Percentiles rank a stretch among this genome's conserved stretches.
Conservation (phyloP, 345 rosid genomes). For the Cardiospermum halicacabum region DNA sequence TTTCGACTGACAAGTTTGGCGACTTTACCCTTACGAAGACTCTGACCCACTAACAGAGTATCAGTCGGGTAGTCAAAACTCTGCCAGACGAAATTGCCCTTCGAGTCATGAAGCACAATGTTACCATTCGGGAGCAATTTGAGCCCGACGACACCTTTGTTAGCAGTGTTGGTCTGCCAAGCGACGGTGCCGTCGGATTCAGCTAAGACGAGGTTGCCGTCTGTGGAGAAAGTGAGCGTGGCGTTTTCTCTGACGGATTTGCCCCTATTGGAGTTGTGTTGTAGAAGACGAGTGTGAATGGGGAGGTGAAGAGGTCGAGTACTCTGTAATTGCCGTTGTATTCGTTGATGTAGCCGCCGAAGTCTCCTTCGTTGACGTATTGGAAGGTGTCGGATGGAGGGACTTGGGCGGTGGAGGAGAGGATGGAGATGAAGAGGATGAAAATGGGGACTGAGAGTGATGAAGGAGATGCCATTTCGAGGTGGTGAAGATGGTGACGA, state of each 20-base stretch:
- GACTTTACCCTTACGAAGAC: constrained; percentile 27
- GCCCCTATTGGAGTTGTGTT: no score
- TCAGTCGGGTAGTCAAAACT: constrained; percentile 54
- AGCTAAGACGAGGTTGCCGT: constrained; percentile 15
- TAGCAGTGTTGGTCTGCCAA: constrained; percentile 10
- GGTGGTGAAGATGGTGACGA: no score
- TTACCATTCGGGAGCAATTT: constrained; percentile 36
- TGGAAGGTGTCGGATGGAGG: no score
- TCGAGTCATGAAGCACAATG: constrained; percentile 45
- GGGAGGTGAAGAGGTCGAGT: no score
- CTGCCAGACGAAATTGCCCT: constrained; percentile 43
- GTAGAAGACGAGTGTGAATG: no score
- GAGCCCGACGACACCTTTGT: constrained; percentile 7
- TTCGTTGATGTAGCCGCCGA: no score
- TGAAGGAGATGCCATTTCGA: no score
- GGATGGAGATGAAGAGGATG: no score
- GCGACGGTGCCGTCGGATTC: constrained; percentile 10
- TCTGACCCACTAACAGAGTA: constrained; percentile 50
- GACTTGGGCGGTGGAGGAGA: no score
- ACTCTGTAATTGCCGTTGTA: no score
- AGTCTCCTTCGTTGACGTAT: no score
- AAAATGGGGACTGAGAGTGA: no score
- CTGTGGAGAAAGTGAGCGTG: background rate
- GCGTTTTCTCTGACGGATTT: background rate
- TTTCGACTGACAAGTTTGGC: constrained; percentile 45